Evolutionary conservation across 345 rosid species (phyloP).

Genomic region (Turritis glabra): DNA sequence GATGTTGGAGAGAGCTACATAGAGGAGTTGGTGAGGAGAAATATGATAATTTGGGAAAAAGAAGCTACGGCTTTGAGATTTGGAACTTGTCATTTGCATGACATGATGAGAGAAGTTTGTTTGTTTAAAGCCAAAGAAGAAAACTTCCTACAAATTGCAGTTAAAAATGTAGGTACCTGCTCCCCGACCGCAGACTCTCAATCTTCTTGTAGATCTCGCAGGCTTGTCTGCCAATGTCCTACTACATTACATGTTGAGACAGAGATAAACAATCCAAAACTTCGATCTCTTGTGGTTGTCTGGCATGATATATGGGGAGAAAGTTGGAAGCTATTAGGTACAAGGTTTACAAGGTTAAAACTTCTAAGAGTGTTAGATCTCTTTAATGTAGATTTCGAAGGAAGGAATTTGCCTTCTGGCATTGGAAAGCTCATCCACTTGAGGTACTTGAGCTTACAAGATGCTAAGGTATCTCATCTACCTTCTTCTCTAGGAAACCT

Average conservation of each 20-base stretch:
- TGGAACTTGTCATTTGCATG: constrained; percentile 4
- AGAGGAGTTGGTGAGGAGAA: constrained; percentile 29
- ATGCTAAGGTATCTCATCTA: not conserved
- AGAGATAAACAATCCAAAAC: not conserved
- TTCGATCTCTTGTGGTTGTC: not conserved
- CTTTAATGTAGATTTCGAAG: not conserved
- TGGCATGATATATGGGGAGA: fast-evolving
- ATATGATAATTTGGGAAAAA: constrained; percentile 34
- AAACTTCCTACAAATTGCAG: not conserved
- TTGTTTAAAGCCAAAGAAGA: constrained; percentile 21
- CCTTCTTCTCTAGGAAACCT: constrained; percentile 25
- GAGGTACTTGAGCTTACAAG: constrained; percentile 6
- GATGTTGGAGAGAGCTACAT: constrained; percentile 36
- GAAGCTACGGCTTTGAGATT: not conserved
- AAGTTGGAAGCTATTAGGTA: not conserved
- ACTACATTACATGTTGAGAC: not conserved
- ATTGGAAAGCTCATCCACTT: constrained; percentile 41
- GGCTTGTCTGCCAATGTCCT: constrained; percentile 11
- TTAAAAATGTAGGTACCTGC: not conserved
- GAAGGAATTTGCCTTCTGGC: constrained; percentile 21
- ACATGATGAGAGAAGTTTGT: constrained; percentile 29
- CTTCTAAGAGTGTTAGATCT: constrained; percentile 40
- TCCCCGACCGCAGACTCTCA: not conserved
- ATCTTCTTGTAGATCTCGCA: not conserved
- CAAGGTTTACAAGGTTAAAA: constrained; percentile 9